These are phyloP conservation scores for Rosa rugosa DNA, from an alignment of 306 rosid species.

Conservation along the genomic window DNA sequence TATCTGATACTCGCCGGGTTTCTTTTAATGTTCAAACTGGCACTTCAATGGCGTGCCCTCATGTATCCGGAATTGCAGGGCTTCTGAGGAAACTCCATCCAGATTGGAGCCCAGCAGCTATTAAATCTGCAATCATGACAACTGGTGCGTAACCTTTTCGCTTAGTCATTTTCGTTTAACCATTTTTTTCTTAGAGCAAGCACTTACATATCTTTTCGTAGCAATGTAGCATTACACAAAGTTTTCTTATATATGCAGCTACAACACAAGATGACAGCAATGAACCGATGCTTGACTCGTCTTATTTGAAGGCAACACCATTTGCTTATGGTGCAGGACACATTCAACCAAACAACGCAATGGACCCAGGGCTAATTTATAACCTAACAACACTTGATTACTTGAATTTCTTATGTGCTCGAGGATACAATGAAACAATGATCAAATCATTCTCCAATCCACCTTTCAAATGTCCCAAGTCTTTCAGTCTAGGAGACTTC, in stretches of 20 bases:
- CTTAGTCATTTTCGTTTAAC: background rate
- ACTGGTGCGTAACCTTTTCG: conserved; percentile 32
- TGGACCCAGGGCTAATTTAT: conserved; percentile 65
- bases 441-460: conserved; percentile 28
- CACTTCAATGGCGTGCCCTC: conserved; percentile 72
- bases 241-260: conserved; percentile 32
- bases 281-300: conserved; percentile 17
- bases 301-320: conserved; percentile 35
- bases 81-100: conserved; percentile 53
- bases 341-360: conserved; percentile 50
- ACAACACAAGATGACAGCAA: conserved; percentile 21
- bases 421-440: conserved; percentile 34
- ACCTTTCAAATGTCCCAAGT: conserved; percentile 34
- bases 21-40: conserved; percentile 36
- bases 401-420: conserved; percentile 57
- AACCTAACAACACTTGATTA: conserved; percentile 40
- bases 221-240: background rate
- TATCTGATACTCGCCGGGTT: conserved; percentile 30
- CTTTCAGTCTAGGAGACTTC: conserved; percentile 39
- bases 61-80: conserved; percentile 52
- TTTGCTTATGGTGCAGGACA: conserved; percentile 60
- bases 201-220: background rate
- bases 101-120: conserved; percentile 63
- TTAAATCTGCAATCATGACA: conserved; percentile 71
- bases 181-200: background rate